Conservation (phyloP, 2,329 filamentous ascomycete genomes). For the Neurospora crassa region DNA sequence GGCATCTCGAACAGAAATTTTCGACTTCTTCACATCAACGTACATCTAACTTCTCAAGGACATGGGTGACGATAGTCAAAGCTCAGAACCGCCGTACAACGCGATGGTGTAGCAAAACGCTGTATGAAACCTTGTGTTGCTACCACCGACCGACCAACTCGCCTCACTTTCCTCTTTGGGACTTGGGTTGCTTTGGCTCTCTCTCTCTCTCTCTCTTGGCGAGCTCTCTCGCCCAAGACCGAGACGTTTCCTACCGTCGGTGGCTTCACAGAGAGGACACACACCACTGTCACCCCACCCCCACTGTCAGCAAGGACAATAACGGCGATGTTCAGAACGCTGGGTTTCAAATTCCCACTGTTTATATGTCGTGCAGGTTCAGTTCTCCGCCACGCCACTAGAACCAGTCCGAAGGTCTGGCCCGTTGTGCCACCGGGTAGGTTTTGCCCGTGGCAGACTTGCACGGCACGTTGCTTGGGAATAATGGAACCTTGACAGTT, state of each 20-base stretch:
- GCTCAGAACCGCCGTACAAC: not conserved
- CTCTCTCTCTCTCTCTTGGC: not conserved
- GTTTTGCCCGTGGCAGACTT: not conserved
- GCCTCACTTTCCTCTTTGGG: not conserved
- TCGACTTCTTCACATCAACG: not conserved
- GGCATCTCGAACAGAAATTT: not conserved
- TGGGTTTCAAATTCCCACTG: not conserved
- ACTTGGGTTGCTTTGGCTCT: not conserved
- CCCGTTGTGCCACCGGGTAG: not conserved
- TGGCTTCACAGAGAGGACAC: not conserved
- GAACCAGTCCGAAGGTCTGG: not conserved
- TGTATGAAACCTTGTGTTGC: not conserved
- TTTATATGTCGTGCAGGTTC: not conserved
- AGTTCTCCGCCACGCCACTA: not conserved
- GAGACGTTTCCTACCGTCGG: not conserved
- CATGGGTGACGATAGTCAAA: not conserved
- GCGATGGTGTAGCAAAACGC: not conserved
- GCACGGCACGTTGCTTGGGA: not conserved
- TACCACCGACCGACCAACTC: not conserved
- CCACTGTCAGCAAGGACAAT: not conserved
- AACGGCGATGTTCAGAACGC: not conserved
- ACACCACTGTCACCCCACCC: not conserved
- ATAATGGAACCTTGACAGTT: not conserved
- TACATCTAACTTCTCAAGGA: not conserved
- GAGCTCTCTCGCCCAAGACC: not conserved